Conservation (phyloP, 192 early-diverging fungal species). For the Radiomyces spectabilis region DNA sequence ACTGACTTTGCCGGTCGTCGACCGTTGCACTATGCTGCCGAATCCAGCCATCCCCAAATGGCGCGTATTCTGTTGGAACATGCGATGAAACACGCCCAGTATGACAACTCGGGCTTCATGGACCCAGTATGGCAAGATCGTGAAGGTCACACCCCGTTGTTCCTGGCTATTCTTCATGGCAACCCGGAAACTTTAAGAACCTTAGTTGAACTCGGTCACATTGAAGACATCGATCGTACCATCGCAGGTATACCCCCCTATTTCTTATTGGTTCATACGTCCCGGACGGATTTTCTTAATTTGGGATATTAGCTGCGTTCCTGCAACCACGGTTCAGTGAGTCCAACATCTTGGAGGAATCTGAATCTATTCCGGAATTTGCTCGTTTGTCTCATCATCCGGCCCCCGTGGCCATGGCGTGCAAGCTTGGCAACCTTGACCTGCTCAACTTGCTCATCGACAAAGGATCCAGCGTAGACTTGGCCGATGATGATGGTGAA, state of each 20-base stretch:
- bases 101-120: constrained; percentile 21
- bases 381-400: constrained; percentile 15
- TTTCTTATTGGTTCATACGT: no score
- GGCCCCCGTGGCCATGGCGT: constrained; percentile 45
- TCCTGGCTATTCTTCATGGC: constrained; percentile 52
- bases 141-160: constrained; percentile 59
- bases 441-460: constrained; percentile 44
- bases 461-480: constrained; percentile 46
- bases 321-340: neutral
- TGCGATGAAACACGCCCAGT: constrained; percentile 32
- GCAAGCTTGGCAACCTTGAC: constrained; percentile 37
- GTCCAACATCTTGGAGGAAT: neutral
- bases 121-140: constrained; percentile 50
- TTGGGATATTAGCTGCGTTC: neutral
- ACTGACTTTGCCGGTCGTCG: constrained; percentile 50
- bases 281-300: no score
- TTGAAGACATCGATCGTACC: constrained; percentile 48
- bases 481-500: constrained; percentile 65
- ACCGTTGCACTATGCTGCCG: constrained; percentile 56
- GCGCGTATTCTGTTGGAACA: constrained; percentile 36
- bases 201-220: constrained; percentile 45
- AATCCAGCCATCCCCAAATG: constrained; percentile 40
- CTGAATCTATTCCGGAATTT: constrained; percentile 8
- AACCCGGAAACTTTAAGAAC: constrained; percentile 35
- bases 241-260: no score